phyloP scores from a whole-genome alignment of 805 yeast genomes.

The Candida rishiriensis region DNA sequence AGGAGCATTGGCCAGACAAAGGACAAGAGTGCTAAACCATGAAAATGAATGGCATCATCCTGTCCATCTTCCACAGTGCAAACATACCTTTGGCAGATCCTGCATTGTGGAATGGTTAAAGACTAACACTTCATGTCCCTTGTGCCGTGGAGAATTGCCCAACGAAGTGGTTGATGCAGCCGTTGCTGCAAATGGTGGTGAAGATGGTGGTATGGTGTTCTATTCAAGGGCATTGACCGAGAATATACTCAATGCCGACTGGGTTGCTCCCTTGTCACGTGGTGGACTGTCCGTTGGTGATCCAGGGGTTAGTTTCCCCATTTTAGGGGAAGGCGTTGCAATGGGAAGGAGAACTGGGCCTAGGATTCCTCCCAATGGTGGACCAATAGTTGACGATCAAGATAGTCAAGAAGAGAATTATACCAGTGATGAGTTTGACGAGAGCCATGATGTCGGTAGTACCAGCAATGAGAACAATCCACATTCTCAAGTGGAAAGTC shows the following conservation, averaged over 20 bases:
- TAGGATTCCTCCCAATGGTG: conserved; percentile 1
- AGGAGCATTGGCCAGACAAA: neutral
- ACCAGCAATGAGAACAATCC: neutral
- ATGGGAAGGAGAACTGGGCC: conserved; percentile 27
- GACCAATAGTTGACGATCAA: neutral
- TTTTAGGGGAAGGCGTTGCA: conserved; percentile 22
- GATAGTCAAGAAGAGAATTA: neutral
- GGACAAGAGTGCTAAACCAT: neutral
- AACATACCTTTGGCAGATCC: conserved; percentile 74
- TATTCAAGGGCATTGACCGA: conserved; percentile 29
- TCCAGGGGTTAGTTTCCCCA: conserved; percentile 27
- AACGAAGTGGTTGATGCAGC: conserved; percentile 18
- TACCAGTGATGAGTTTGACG: neutral
- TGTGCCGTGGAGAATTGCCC: conserved; percentile 60
- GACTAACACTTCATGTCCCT: conserved; percentile 70
- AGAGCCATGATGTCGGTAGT: neutral
- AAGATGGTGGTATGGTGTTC: conserved; percentile 10
- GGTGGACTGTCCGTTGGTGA: conserved; percentile 19
- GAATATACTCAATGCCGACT: conserved; percentile 26
- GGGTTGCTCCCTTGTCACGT: conserved; percentile 20
- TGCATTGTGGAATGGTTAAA: conserved; percentile 80
- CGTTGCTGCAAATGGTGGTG: conserved; percentile 3
- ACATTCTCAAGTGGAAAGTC: too few relatives aligned
- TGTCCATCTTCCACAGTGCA: conserved; percentile 66
- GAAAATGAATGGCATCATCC: conserved; percentile 49